Conservation (phyloP, 805 yeast genomes). For the Gaillardinia entomophila region DNA sequence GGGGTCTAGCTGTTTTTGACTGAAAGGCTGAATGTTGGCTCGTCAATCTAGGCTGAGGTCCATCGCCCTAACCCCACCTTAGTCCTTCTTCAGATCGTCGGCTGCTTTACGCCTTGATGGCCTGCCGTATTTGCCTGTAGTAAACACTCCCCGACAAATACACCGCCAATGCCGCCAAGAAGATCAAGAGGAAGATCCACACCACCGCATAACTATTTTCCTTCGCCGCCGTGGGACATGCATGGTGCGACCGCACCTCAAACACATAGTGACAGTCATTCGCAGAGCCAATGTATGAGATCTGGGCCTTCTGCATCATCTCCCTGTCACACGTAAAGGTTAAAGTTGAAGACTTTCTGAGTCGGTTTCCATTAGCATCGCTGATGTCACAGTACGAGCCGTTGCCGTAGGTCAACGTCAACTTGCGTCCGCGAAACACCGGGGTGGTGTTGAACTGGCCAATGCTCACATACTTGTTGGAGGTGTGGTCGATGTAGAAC, state of each 20-base stretch:
- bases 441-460: conserved; percentile 63
- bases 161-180: conserved; percentile 31
- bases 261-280: conserved; percentile 80
- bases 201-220: conserved; percentile 59
- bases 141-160: conserved; percentile 34
- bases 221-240: conserved; percentile 75
- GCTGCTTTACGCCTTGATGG: no score
- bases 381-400: conserved; percentile 57
- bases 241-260: conserved; percentile 79
- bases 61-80: no score
- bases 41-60: no score
- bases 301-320: conserved; percentile 54
- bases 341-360: conserved; percentile 58
- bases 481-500: conserved; percentile 40
- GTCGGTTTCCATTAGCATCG: conserved; percentile 35
- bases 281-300: conserved; percentile 63
- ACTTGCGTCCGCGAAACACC: conserved; percentile 61
- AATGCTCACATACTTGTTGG: conserved; percentile 44
- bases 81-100: no score
- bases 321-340: conserved; percentile 79
- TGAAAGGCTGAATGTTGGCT: no score
- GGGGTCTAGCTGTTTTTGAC: no score
- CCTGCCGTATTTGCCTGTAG: no score
- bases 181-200: conserved; percentile 56
- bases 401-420: conserved; percentile 62